A percentile compares a stretch with the other conserved stretches of the same genome.
phyloP scores from a whole-genome alignment of 1,284 basidiomycete species.

The Apiotrichum siamense region DNA sequence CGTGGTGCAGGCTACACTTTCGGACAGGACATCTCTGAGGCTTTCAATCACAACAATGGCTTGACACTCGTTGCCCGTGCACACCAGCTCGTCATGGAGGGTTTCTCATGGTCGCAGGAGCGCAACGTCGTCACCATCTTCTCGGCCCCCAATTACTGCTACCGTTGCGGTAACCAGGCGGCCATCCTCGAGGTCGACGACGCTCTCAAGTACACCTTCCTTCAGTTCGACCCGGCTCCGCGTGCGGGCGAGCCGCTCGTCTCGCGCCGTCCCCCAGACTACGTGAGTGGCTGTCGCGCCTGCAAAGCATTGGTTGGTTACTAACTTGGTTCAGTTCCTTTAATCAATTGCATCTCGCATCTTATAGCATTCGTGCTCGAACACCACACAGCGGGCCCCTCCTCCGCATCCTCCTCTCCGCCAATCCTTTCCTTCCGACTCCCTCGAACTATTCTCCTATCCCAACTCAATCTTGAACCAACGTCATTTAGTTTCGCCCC shows the following conservation, averaged over 20 bases:
- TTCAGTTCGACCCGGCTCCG: conserved; percentile 99
- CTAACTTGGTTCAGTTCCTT: conserved; percentile 5
- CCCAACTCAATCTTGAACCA: background rate
- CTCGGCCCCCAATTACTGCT: conserved; percentile 98
- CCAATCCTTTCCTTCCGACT: background rate
- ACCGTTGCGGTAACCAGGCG: conserved; percentile 98
- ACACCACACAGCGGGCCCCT: background rate
- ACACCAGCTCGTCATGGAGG: conserved; percentile 98
- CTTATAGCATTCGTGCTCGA: background rate
- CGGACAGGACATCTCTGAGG: conserved; percentile 85
- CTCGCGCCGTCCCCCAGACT: conserved; percentile 96
- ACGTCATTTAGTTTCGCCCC: background rate
- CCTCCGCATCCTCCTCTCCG: background rate
- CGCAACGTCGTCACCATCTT: conserved; percentile 99
- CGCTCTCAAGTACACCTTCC: conserved; percentile 54
- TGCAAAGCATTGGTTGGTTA: background rate
- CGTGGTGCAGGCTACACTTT: conserved; percentile 99
- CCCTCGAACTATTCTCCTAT: background rate
- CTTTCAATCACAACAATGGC: conserved; percentile 92
- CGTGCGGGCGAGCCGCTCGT: conserved; percentile 97
- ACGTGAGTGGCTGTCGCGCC: conserved; percentile 53
- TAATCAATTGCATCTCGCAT: conserved; percentile 6
- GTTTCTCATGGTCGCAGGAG: conserved; percentile 90
- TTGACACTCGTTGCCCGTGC: conserved; percentile 92
- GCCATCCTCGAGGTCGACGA: conserved; percentile 99